Evolutionary conservation across 305 asterid species (phyloP), one percentile per base, ranked within the genome.

Genomic region (Fraxinus latifolia): DNA sequence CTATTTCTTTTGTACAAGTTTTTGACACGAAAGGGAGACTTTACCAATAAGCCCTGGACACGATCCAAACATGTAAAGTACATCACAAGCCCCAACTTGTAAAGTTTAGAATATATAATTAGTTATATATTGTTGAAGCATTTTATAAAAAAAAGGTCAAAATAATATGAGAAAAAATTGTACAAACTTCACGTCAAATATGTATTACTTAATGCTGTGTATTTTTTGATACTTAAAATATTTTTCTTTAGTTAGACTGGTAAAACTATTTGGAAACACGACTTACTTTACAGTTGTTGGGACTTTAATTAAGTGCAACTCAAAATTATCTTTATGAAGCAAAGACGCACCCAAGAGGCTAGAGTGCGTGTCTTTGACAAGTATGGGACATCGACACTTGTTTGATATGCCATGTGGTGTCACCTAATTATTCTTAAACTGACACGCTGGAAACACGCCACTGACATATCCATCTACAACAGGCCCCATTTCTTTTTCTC

Each of bases 211-310:
- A 12, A 67, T 67, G 74, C 34, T 25, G 31, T 23, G 74, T 25
- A 12, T 53, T 67, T 27, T 68, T 12, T 68, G 74, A 12, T 31
- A 29, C 74, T 31, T 68, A 0, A 68, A 68, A 68, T 68, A 68
- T 1, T 29, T 68, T 68, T 68, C 21, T 68, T 67, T 6, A 2
- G 32, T 71, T 71, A 21, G 34, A 33, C 27, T 31, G 39, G 27
- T 71, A 71, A 71, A 71, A 15, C 25, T 71, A 71, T 71, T 71
- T 33, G 76, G 76, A 71, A 71, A 71, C 19, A 33, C 7, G n/a
- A 31, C 76, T 6, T 68, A 68, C 39, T n/a, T 71, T 71, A 33
- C 37, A 71, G 15, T 32, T 71, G 25, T 31, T 33, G 25, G 47
- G 27, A 33, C 76, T 71, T 71, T 33, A n/a, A 71, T 5, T 31